Evolutionary conservation across 768 basidiomycete genomes (phyloP), one percentile per base, ranked within the genome.

Genomic region (Serendipita sp.): DNA sequence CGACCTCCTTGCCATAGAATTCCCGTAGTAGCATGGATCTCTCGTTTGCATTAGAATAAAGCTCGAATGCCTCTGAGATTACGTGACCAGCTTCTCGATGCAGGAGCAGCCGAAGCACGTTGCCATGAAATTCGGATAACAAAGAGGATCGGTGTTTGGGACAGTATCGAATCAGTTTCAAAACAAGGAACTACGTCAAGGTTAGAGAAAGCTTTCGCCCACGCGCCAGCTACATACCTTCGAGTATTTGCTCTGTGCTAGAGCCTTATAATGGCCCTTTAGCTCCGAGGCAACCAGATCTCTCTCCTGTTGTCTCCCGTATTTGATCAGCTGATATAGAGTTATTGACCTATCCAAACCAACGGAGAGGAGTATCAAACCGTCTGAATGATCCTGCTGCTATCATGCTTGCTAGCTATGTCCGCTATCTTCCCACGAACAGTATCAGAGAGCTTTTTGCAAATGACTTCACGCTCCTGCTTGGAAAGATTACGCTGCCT

Each of bases 341-440:
- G 24, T 24, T 24, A 24, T 24, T 24, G 24, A 24, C 2, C 24
- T 24, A 24, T 24, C 24, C 24, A 24, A 24, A 24, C 24, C 24
- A 24, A 24, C 24, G 24, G 24, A 24, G 24, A 24, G 38, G 11
- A 34, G 34, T 8, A 15, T 47, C 63, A 32, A 28, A 66, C 77
- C 0, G 84, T 88, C 72, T 89, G 87, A 24, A 89, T 82, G 66
- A 91, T 91, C 68, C 86, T 82, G 70, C 90, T 92, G 5, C 91
- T 92, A 73, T 95, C 92, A 70, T 95, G 93, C 73, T 93, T 95
- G 71, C 90, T 81, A 1, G 89, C 86, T 44, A 95, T 84, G 37
- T 93, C 92, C 66, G 85, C 85, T 48, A 95, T 84, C 68, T 85
- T 84, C 3, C 91, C 92, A 24, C 86, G 82, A 24, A 92, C 83